A percentile compares a stretch with the other conserved stretches of the same genome.
These are phyloP conservation scores for Nannizziopsis barbatae DNA, from an alignment of 2,329 filamentous ascomycete genomes.

Conservation along the genomic window DNA sequence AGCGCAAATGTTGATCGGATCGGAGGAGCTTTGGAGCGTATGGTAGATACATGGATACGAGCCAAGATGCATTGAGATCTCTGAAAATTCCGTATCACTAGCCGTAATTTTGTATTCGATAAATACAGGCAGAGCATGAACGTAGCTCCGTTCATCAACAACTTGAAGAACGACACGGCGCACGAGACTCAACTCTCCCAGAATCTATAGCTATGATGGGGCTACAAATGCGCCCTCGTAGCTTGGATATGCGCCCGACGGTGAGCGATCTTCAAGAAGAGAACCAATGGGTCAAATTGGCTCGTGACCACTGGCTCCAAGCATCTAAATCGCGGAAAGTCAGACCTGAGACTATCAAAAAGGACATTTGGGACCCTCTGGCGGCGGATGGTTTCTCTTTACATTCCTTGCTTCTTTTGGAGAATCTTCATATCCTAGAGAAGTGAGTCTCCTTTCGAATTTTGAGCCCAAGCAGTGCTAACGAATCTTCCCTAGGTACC, in stretches of 20 bases:
- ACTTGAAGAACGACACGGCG: neutral
- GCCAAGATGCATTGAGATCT: neutral
- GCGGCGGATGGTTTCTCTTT: slow-evolving; percentile 70
- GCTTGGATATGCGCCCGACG: slow-evolving; percentile 33
- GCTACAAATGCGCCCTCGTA: slow-evolving; percentile 35
- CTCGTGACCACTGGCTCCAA: slow-evolving; percentile 75
- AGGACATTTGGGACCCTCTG: slow-evolving; percentile 76
- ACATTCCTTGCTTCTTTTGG: slow-evolving; percentile 67
- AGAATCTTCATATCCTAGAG: slow-evolving; percentile 84
- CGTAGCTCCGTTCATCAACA: neutral
- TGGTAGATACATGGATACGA: neutral
- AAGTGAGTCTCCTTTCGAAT: slow-evolving; percentile 41
- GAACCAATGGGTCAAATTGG: slow-evolving; percentile 53
- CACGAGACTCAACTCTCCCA: too few relatives aligned
- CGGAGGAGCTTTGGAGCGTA: neutral
- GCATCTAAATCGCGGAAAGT: slow-evolving; percentile 59
- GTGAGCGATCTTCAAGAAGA: slow-evolving; percentile 34
- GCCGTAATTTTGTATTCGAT: neutral
- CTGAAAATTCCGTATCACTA: neutral
- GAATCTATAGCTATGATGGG: slow-evolving; percentile 20
- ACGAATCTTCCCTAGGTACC: slow-evolving; percentile 43
- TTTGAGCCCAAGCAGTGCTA: slow-evolving; percentile 10
- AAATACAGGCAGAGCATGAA: neutral
- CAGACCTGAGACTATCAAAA: slow-evolving; percentile 70
- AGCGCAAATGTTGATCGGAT: neutral